These are phyloP conservation scores for Metschnikowia colocasiae DNA, from an alignment of 805 yeast genomes.

Conservation along the genomic window DNA sequence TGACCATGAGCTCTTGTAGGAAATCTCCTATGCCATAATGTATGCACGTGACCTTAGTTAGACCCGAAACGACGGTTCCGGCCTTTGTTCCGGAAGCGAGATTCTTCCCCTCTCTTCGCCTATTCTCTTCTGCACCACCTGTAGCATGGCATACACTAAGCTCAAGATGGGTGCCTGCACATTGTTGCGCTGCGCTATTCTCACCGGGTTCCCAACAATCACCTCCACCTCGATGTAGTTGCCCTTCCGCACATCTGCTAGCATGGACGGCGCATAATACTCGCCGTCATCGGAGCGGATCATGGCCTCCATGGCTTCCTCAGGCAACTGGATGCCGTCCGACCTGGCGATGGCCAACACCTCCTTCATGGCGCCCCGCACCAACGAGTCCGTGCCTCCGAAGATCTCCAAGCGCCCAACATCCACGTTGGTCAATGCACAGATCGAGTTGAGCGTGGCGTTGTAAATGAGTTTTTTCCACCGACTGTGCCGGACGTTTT, in stretches of 20 bases:
- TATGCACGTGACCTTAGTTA: no score
- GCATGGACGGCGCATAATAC: constrained; percentile 43
- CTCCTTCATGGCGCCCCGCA: constrained; percentile 21
- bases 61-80: constrained; percentile 1
- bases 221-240: constrained; percentile 40
- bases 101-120: constrained; percentile 23
- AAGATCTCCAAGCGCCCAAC: constrained; percentile 43
- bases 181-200: constrained; percentile 36
- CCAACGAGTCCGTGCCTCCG: constrained; percentile 21
- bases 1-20: no score
- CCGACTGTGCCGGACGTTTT: constrained; percentile 49
- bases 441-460: constrained; percentile 59
- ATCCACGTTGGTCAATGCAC: constrained; percentile 58
- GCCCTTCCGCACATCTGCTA: constrained; percentile 34
- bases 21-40: no score
- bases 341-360: constrained; percentile 23
- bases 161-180: constrained; percentile 27
- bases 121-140: constrained; percentile 19
- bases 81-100: constrained; percentile 19
- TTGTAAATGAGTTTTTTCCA: constrained; percentile 70
- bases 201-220: constrained; percentile 38
- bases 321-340: constrained; percentile 24
- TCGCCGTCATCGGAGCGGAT: constrained; percentile 26
- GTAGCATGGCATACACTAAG: constrained; percentile 22
- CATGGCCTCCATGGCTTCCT: constrained; percentile 20